Percentiles rank a stretch among this genome's conserved stretches.
phyloP scores from a whole-genome alignment of 1,284 basidiomycete genomes.

The Amylostereum chailletii region DNA sequence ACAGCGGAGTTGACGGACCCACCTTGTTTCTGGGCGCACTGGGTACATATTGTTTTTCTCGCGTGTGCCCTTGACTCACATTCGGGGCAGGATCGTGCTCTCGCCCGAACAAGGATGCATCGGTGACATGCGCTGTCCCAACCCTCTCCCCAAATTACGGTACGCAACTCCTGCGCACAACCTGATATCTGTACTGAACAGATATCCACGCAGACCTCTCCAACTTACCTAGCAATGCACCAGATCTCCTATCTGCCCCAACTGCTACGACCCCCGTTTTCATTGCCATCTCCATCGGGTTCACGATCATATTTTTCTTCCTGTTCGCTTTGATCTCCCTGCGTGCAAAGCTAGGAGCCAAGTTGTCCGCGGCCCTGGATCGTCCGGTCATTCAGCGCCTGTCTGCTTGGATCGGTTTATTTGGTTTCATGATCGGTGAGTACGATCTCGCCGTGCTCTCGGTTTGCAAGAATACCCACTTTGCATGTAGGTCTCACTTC shows the following conservation, averaged over 20 bases:
- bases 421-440: slow-evolving; percentile 65
- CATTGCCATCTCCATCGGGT: slow-evolving; percentile 51
- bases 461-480: not conserved
- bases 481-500: slow-evolving; percentile 46
- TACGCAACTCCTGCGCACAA: slow-evolving; percentile 18
- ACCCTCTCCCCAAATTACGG: slow-evolving; percentile 57
- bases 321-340: slow-evolving; percentile 60
- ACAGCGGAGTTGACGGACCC: slow-evolving; percentile 54
- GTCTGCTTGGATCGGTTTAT: slow-evolving; percentile 66
- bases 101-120: slow-evolving; percentile 37
- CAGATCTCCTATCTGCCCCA: slow-evolving; percentile 52
- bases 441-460: slow-evolving; percentile 3
- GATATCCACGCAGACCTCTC: slow-evolving; percentile 41
- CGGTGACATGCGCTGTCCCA: slow-evolving; percentile 46
- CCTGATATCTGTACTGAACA: slow-evolving; percentile 3
- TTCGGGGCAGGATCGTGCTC: slow-evolving; percentile 54
- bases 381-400: slow-evolving; percentile 48
- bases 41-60: slow-evolving; percentile 31
- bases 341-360: slow-evolving; percentile 53
- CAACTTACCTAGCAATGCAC: slow-evolving; percentile 47
- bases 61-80: slow-evolving; percentile 5
- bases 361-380: slow-evolving; percentile 39
- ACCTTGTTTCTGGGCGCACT: slow-evolving; percentile 59
- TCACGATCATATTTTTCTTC: slow-evolving; percentile 59
- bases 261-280: slow-evolving; percentile 54